phyloP scores from a whole-genome alignment of 352 stramenopile species.

The Phytophthora aleatoria region DNA sequence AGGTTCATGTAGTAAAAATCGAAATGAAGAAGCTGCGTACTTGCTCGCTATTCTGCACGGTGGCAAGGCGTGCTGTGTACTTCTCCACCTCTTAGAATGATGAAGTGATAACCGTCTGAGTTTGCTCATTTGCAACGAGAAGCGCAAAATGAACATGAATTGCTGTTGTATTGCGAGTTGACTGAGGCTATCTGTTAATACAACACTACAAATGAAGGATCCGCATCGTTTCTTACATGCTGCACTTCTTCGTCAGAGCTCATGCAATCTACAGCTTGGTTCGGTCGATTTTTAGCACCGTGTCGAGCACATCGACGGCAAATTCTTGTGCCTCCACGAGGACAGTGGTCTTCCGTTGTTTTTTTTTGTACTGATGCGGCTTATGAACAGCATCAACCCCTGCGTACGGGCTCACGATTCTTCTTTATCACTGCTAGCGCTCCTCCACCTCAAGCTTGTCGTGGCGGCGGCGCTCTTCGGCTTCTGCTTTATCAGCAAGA shows the following conservation, averaged over 20 bases:
- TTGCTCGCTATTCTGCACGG: not conserved
- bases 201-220: not conserved
- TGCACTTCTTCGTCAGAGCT: not conserved
- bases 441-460: conserved; percentile 7
- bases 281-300: not conserved
- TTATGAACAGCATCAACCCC: not conserved
- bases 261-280: not conserved
- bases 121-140: not conserved
- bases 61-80: not conserved
- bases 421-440: not conserved
- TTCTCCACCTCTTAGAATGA: not conserved
- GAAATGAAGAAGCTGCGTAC: not conserved
- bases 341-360: not conserved
- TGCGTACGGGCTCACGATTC: not conserved
- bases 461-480: conserved; percentile 2
- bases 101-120: not conserved
- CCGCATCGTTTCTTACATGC: not conserved
- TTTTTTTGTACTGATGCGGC: not conserved
- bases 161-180: not conserved
- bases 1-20: not conserved
- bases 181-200: not conserved
- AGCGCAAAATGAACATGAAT: conserved; percentile 1
- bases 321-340: not conserved
- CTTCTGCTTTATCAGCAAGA: not conserved
- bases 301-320: not conserved